Base-by-base conservation (phyloP, 2,329 filamentous ascomycete genomes). In the Sarocladium kiliense region DNA sequence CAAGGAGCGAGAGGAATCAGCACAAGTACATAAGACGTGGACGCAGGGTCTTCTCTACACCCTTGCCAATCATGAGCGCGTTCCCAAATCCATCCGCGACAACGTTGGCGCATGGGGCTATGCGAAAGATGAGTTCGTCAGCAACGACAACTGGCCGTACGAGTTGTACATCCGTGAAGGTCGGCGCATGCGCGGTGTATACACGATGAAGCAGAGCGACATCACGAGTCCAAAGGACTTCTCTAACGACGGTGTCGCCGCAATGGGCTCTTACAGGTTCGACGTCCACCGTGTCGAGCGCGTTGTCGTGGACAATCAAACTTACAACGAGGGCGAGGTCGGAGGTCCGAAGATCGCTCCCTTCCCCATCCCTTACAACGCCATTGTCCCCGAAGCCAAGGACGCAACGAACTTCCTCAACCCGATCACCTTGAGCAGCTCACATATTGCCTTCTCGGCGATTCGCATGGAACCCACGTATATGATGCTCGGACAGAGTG, bases 81-180 rank as follows among this genome's bases (percentile, higher is more conserved):
- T 59, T 5, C 56, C 58, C 10, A n/a, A 51, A 18, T 32, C 26
- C 12, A 37, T 58, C n/a, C 27, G 55, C 12, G 36, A 53, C 25
- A 19, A 32, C 10, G 47, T 50, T 6, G 32, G 57, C 6, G 60
- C 58, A 44, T 51, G 47, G 47, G 64, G 65, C 3, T 64, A 64
- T 44, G 61, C 57, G 45, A 58, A 56, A 27, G 64, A 66, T 26
- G 63, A 67, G 58, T 66, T 64, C 54, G 56, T 54, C 2, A 59
- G 60, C 32, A 65, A 67, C 49, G 58, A 54, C 16, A 54, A 63
- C 55, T 67, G 64, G 37, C 64, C 64, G 3, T 54, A 61, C 27
- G 56, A 64, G 47, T 56, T 66, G 19, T 66, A 67, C 56, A 60
- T 67, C 25, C 64, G 64, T 11, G 65, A 66, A 30, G 62, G 58